These are phyloP conservation scores for Tetrapisispora fleetii DNA, from an alignment of 805 yeast species.

Conservation along the genomic window DNA sequence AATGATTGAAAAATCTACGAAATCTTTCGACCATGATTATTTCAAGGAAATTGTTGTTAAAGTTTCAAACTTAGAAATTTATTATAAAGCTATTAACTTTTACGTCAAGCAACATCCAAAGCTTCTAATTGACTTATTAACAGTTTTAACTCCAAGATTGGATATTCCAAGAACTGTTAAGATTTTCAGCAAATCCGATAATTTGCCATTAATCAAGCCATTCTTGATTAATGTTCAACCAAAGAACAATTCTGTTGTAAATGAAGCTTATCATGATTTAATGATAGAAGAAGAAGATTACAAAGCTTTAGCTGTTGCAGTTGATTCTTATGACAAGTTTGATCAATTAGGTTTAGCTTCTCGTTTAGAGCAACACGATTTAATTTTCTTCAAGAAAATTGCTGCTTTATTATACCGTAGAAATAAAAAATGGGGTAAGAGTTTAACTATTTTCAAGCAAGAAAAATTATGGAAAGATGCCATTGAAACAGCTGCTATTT, in stretches of 20 bases:
- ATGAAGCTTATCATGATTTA: constrained; percentile 89
- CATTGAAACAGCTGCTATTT: constrained; percentile 80
- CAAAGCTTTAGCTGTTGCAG: constrained; percentile 76
- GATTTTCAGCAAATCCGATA: constrained; percentile 90
- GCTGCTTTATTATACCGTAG: constrained; percentile 91
- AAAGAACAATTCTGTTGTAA: constrained; percentile 84
- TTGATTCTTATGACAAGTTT: constrained; percentile 83
- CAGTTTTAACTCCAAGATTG: constrained; percentile 77
- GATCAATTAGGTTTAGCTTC: constrained; percentile 88
- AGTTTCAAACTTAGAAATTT: constrained; percentile 91
- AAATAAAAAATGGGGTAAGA: constrained; percentile 87
- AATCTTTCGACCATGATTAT: constrained; percentile 85
- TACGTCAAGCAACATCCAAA: constrained; percentile 89
- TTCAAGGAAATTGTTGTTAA: constrained; percentile 92
- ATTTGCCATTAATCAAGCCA: constrained; percentile 91
- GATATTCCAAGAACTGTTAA: constrained; percentile 92
- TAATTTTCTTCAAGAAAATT: constrained; percentile 89
- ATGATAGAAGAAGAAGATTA: constrained; percentile 95
- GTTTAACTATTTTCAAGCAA: constrained; percentile 76
- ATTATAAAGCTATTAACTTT: constrained; percentile 93
- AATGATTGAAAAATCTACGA: constrained; percentile 90
- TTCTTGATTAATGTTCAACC: constrained; percentile 85
- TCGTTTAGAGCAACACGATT: constrained; percentile 82
- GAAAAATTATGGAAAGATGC: constrained; percentile 95
- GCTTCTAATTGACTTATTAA: constrained; percentile 72